Base-by-base conservation (phyloP, 2,329 filamentous ascomycete genomes). In the Venturiaceae sp. region DNA sequence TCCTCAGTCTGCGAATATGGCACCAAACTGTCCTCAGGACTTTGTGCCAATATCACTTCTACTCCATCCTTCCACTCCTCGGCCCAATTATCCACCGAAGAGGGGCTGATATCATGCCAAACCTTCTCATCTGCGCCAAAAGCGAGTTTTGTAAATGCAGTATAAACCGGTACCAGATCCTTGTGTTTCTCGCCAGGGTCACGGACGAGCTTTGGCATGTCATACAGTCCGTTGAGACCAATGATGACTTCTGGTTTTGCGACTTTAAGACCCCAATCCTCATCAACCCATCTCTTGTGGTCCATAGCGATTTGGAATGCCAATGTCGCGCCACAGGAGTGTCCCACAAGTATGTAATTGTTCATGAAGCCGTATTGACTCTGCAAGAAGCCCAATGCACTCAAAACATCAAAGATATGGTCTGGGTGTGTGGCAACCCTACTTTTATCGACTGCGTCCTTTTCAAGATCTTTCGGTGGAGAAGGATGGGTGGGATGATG, bases 181-280 rank as follows among this genome's bases (percentile, higher is more conserved):
- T 13, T 30, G 26, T 55, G 34, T n/a, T 37, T 34, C 8, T 77
- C 72, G 3, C 63, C 60, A 44, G 80, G 76, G 52, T 76, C 73
- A 8, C 65, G 60, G 1, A 80, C 68, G 21, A 89, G 69, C 0
- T 76, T 77, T 7, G 75, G 75, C 9, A 90, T 69, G 65, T 87
- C 81, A 69, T 88, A 89, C 23, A 90, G 82, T 1, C 87, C 86
- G 58, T 81, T 80, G 21, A 87, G 70, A 34, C 83, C 80, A 4
- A 88, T 67, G n/a, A 88, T 70, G 3, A 78, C 80, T 2, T 72
- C 65, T 0, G 83, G 83, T 14, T 39, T 5, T 64, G 63, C 9
- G 47, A 39, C 23, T 1, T 21, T 30, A 5, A 33, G 16, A 3
- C 57, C 57, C 23, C 23, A 41, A 9, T n/a, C 28, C 2, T 28